Evolutionary conservation across 106 monocot genomes (phyloP), one percentile per base, ranked within the genome.

Genomic region (Dioscorea zingiberensis): DNA sequence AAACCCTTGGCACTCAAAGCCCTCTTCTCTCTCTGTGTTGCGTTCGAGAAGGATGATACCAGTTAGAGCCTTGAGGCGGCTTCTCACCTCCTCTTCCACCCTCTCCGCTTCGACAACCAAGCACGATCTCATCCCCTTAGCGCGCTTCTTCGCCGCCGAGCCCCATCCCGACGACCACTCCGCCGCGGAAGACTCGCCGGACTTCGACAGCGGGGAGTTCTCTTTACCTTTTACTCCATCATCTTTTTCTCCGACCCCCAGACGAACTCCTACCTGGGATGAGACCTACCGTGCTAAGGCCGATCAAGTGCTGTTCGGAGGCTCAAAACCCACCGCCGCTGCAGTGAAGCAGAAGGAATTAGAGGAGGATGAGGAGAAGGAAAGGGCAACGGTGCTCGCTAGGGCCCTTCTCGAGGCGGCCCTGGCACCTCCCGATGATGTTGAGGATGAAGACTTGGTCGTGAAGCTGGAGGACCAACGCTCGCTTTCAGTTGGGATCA

Each of bases 381-480:
- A 88, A 45, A 76, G 78, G 44, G 73, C 84, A 30, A 77, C 68
- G 63, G 69, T 53, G 63, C 77, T 93, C 4, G 89, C 89, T 8
- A 82, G 83, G 51, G 69, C 78, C 4, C 82, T 99, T 0, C 84
- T 89, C 3, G 82, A 89, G 73, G 86, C 84, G 7, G 76, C 93
- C 16, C 60, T 93, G 29, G 62, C 71, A 71, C 73, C 81, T 46
- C 82, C 87, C 15, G 80, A 80, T 23, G 80, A 75, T 13, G 56
- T 55, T 15, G 89, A 84, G 32, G 75, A 66, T 14, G 77, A 62
- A 13, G 72, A 47, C 0, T 49, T 13, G 58, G 38, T 25, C 13
- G 98, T 98, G 19, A 84, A 73, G 74, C 72, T 73, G 74, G 98
- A 99, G 65, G 93, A 99, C 15, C 98, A 99, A 73, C 66, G 27